Evolutionary conservation across 225 moss, liverwort and hornwort genomes (phyloP).

Genomic region (Climacium dendroides): DNA sequence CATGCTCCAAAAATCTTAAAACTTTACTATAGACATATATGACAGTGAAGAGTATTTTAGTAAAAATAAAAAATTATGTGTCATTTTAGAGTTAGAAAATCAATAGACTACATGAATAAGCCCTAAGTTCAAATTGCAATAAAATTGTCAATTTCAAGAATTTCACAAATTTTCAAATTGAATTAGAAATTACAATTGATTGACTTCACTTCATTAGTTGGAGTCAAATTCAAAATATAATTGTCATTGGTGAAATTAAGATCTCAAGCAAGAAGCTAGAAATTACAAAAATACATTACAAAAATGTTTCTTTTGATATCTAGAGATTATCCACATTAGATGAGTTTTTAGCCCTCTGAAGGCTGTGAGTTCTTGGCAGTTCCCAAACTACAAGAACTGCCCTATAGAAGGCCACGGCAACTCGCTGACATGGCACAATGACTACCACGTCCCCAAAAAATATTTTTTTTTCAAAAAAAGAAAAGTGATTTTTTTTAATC

Average conservation of each 20-base stretch:
- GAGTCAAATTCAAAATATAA: background rate
- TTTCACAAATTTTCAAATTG: background rate
- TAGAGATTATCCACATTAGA: too few species aligned
- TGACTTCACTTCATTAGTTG: too few species aligned
- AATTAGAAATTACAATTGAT: background rate
- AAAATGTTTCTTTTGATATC: background rate
- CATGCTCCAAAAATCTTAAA: background rate
- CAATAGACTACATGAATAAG: background rate
- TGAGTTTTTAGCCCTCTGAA: too few species aligned
- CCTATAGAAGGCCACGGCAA: too few species aligned
- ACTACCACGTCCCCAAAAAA: too few species aligned
- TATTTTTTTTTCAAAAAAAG: too few species aligned
- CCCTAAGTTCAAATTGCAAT: background rate
- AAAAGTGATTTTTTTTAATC: too few species aligned
- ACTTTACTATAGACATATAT: background rate
- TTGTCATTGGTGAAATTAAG: background rate
- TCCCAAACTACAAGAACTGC: too few species aligned
- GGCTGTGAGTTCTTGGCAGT: too few species aligned
- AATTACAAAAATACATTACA: background rate
- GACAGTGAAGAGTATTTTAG: background rate
- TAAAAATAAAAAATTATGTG: rapidly evolving
- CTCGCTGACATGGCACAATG: too few species aligned
- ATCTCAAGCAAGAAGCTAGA: background rate
- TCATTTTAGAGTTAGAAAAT: background rate
- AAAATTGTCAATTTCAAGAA: background rate